phyloP scores from a whole-genome alignment of 1,139 yeast genomes.

The Citeromyces hawaiiensis region DNA sequence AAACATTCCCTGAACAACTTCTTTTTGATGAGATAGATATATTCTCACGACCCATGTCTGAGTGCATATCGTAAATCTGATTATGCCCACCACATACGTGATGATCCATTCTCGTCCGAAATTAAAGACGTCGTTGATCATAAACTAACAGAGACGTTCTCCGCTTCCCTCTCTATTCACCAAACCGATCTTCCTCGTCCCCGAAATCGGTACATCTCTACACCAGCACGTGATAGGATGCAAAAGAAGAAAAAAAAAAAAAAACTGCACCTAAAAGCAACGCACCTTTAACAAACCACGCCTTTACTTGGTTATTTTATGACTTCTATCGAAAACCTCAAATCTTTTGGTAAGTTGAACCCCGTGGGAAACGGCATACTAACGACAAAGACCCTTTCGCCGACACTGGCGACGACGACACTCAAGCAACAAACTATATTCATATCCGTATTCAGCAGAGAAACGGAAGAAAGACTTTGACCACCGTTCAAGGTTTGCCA shows the following conservation, averaged over 20 bases:
- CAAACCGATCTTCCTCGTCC: not conserved
- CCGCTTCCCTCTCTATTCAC: too few species aligned
- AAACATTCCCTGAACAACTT: too few species aligned
- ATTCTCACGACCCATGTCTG: not conserved
- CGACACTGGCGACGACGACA: constrained; percentile 99
- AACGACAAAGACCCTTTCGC: constrained; percentile 75
- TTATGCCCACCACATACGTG: not conserved
- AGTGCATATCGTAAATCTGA: not conserved
- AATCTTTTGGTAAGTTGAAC: constrained; percentile 66
- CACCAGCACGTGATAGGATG: not conserved
- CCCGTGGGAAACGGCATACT: not conserved
- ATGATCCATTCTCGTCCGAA: too few species aligned
- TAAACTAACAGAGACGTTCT: too few species aligned
- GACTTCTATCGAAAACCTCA: constrained; percentile 95
- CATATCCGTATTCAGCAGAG: constrained; percentile 99
- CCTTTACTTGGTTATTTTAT: constrained; percentile 21
- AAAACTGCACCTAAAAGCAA: not conserved
- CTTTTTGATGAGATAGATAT: too few species aligned
- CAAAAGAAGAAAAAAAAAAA: not conserved
- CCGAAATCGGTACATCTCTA: not conserved
- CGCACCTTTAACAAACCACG: not conserved
- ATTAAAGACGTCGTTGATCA: too few species aligned
- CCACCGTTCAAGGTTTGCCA: constrained; percentile 97
- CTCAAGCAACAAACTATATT: constrained; percentile 89
- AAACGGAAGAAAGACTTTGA: constrained; percentile 97